These are phyloP conservation scores for Debaryomyces fabryi DNA, from an alignment of 1,139 yeast genomes.

Conservation along the genomic window DNA sequence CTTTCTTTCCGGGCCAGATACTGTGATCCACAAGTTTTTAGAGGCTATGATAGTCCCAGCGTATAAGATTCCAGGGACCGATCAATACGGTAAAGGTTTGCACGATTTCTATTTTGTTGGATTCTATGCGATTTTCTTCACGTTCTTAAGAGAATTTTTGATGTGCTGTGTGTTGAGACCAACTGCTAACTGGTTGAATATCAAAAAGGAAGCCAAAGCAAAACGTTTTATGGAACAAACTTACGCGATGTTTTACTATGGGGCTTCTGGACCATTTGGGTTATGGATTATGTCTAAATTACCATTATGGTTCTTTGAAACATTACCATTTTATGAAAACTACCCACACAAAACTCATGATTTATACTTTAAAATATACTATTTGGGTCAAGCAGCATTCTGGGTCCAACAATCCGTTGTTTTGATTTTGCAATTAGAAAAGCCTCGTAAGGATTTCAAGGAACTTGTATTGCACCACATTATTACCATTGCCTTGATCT, in stretches of 20 bases:
- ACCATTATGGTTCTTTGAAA: conserved; percentile 88
- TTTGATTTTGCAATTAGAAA: conserved; percentile 80
- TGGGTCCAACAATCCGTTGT: conserved; percentile 96
- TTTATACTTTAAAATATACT: conserved; percentile 73
- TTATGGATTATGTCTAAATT: conserved; percentile 81
- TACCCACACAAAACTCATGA: conserved; percentile 86
- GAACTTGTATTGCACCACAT: conserved; percentile 94
- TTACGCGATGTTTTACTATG: conserved; percentile 80
- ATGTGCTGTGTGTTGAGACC: conserved; percentile 86
- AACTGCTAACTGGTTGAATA: conserved; percentile 56
- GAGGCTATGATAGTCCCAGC: conserved; percentile 70
- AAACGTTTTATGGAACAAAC: conserved; percentile 92
- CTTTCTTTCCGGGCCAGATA: conserved; percentile 53
- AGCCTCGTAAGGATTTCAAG: conserved; percentile 90
- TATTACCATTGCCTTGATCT: conserved; percentile 84
- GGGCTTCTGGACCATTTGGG: conserved; percentile 83
- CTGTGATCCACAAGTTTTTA: conserved; percentile 58
- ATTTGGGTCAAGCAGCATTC: conserved; percentile 91
- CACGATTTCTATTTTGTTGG: conserved; percentile 80
- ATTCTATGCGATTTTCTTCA: conserved; percentile 83
- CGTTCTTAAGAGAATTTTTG: conserved; percentile 85
- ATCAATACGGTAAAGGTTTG: conserved; percentile 81
- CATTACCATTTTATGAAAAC: conserved; percentile 72
- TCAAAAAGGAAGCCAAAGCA: conserved; percentile 59
- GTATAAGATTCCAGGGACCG: conserved; percentile 59